Percentiles rank a stretch among this genome's conserved stretches.
These are phyloP conservation scores for Suhomyces ambrosiae DNA, from an alignment of 1,139 yeast genomes.

Conservation along the genomic window DNA sequence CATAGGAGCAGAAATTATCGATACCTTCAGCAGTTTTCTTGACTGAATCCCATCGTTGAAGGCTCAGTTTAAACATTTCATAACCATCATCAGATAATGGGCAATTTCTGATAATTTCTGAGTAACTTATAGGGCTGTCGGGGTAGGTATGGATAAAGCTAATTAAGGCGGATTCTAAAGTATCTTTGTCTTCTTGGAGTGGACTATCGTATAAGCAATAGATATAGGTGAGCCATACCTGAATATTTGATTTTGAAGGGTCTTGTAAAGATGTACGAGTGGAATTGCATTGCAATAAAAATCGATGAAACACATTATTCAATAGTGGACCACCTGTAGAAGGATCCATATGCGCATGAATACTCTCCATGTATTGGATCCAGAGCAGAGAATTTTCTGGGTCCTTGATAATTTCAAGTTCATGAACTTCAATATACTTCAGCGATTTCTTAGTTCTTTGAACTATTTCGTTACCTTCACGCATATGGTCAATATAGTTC, in stretches of 20 bases:
- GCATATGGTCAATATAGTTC: constrained; percentile 44
- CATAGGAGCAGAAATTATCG: constrained; percentile 20
- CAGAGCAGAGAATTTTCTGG: constrained; percentile 27
- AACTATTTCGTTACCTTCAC: constrained; percentile 38
- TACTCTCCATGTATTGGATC: constrained; percentile 35
- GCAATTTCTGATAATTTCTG: constrained; percentile 32
- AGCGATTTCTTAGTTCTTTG: constrained; percentile 30
- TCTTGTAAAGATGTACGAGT: constrained; percentile 4
- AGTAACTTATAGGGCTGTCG: constrained; percentile 27
- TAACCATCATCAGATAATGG: constrained; percentile 14
- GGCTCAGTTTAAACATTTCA: constrained; percentile 11
- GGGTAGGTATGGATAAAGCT: constrained; percentile 29
- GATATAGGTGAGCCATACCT: constrained; percentile 35
- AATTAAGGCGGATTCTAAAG: constrained; percentile 18
- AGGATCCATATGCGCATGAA: constrained; percentile 22
- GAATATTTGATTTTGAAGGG: constrained; percentile 18
- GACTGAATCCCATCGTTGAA: constrained; percentile 14
- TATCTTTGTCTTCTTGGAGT: constrained; percentile 9
- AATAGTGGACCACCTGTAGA: constrained; percentile 9
- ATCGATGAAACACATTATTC: constrained; percentile 12
- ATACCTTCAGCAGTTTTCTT: not conserved
- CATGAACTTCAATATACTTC: constrained; percentile 32
- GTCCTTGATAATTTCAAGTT: constrained; percentile 21
- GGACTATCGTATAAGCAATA: constrained; percentile 24
- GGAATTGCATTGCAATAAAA: constrained; percentile 3